A percentile compares a stretch with the other conserved stretches of the same genome.
phyloP scores from a whole-genome alignment of 768 basidiomycete species.

The Ramaria sp. region DNA sequence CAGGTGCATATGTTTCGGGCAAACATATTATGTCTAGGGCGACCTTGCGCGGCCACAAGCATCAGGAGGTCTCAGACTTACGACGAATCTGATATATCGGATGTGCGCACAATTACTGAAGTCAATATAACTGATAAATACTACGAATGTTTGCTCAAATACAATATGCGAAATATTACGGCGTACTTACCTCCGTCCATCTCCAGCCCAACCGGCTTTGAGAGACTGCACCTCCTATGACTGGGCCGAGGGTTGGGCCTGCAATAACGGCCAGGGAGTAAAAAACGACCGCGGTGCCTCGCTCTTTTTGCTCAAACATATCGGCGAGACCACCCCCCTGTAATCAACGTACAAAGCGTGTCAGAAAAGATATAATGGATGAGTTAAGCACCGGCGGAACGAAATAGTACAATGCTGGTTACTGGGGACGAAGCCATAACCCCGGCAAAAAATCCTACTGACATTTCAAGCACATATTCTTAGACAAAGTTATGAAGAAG shows the following conservation, averaged over 20 bases:
- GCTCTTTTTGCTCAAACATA: slow-evolving; percentile 13
- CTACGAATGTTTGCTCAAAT: neutral
- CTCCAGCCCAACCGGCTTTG: slow-evolving; percentile 22
- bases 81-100: neutral
- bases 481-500: neutral
- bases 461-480: neutral
- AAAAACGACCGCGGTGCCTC: slow-evolving; percentile 21
- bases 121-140: slow-evolving; percentile 23
- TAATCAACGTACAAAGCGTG: neutral
- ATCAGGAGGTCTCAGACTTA: neutral
- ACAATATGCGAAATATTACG: neutral
- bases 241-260: slow-evolving; percentile 21
- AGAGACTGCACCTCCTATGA: slow-evolving; percentile 20
- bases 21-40: slow-evolving; percentile 13
- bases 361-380: too few relatives aligned
- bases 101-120: slow-evolving; percentile 14
- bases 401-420: slow-evolving; percentile 8
- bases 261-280: slow-evolving; percentile 23
- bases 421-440: slow-evolving; percentile 19
- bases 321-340: slow-evolving; percentile 13
- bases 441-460: slow-evolving; percentile 15
- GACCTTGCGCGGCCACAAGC: neutral
- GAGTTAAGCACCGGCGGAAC: too few relatives aligned
- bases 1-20: slow-evolving; percentile 23
- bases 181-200: slow-evolving; percentile 18